Evolutionary conservation across 208 protist species (phyloP).

Genomic region (Trypanosoma boissoni): DNA sequence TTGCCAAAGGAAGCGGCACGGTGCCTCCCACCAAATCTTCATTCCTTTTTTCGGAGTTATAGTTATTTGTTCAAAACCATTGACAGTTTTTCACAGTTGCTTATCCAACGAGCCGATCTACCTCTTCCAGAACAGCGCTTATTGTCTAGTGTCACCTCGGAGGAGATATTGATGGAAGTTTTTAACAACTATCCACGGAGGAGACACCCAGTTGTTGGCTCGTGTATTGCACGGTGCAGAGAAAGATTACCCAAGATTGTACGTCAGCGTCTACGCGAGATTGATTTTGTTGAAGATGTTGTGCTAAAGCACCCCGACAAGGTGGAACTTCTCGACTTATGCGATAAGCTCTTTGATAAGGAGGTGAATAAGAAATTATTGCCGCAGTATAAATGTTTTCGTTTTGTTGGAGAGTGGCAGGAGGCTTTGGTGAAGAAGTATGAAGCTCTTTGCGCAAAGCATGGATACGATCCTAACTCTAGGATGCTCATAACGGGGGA

Average conservation of each 20-base stretch:
- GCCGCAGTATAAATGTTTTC: constrained; percentile 36
- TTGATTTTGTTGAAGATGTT: constrained; percentile 63
- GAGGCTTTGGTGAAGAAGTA: constrained; percentile 48
- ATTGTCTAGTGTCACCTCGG: constrained; percentile 30
- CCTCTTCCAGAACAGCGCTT: constrained; percentile 26
- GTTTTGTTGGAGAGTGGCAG: constrained; percentile 79
- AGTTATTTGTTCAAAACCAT: constrained; percentile 28
- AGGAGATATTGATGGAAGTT: constrained; percentile 73
- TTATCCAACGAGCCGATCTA: constrained; percentile 74
- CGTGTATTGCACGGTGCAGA: constrained; percentile 51
- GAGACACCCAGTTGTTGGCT: constrained; percentile 51
- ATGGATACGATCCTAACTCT: constrained; percentile 20
- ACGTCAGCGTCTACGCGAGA: constrained; percentile 37
- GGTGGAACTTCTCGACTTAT: constrained; percentile 54
- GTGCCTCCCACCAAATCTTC: constrained; percentile 25
- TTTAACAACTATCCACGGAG: constrained; percentile 54
- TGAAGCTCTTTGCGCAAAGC: constrained; percentile 28
- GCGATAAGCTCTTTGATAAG: constrained; percentile 18
- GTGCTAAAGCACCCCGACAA: constrained; percentile 64
- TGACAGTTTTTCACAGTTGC: constrained; percentile 28
- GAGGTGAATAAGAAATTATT: not conserved
- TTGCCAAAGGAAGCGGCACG: constrained; percentile 21
- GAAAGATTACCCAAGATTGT: constrained; percentile 34
- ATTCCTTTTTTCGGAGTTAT: constrained; percentile 15
- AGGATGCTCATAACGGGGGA: too few species aligned